Evolutionary conservation across 2,329 filamentous ascomycete species (phyloP).

Genomic region (Penicillium sp.): DNA sequence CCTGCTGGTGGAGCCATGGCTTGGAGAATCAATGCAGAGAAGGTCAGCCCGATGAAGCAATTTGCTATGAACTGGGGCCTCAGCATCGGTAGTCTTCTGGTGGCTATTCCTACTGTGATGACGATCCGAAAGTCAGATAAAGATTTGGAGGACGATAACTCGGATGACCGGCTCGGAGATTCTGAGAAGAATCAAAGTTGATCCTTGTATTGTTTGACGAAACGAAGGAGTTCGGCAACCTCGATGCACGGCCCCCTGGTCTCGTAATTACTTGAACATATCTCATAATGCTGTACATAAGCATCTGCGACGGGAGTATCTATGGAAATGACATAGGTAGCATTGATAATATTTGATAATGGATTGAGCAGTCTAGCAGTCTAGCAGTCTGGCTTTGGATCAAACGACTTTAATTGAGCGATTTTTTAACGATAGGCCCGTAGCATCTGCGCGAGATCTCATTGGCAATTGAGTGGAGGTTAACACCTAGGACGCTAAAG

Average conservation of each 20-base stretch:
- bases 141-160: background rate
- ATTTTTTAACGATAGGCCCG: too few species aligned
- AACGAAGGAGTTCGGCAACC: background rate
- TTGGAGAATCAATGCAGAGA: constrained; percentile 7
- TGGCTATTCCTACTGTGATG: constrained; percentile 4
- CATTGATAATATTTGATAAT: background rate
- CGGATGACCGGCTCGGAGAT: background rate
- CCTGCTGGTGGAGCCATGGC: constrained; percentile 5
- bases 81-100: constrained; percentile 6
- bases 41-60: constrained; percentile 7
- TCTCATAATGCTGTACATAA: background rate
- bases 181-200: background rate
- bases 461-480: too few species aligned
- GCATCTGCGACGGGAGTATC: background rate
- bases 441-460: too few species aligned
- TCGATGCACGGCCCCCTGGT: background rate
- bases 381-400: too few species aligned
- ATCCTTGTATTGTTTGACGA: background rate
- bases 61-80: constrained; percentile 8
- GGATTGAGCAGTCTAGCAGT: too few species aligned
- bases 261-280: background rate
- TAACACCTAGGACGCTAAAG: too few species aligned
- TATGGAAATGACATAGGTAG: background rate
- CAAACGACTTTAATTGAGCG: background rate
- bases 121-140: constrained; percentile 1